Evolutionary conservation across 1,139 yeast species (phyloP), one percentile per base, ranked within the genome.

Genomic region (Yamadazyma sp.): DNA sequence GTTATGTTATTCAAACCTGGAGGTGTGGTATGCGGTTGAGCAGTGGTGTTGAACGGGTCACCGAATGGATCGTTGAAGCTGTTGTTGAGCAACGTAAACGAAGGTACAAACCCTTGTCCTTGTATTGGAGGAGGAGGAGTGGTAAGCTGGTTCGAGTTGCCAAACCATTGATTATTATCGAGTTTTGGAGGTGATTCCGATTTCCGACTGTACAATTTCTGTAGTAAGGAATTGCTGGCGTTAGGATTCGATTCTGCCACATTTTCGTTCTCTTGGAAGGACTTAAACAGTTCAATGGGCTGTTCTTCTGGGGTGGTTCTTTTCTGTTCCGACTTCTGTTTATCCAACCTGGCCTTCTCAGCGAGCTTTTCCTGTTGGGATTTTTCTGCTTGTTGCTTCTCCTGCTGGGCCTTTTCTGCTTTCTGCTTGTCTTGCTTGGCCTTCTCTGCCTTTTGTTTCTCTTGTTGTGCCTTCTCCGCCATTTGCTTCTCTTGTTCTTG

Each of bases 151-250:
- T 27, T 15, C n/a, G n/a, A n/a, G 6, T 11, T 16, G 12, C 14
- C 14, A 10, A 15, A 36, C 51, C 50, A 46, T 12, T 34, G 37
- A 23, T 33, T 31, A 11, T 45, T 48, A 21, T n/a, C n/a, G n/a
- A n/a, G 39, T 12, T 25, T 30, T 39, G 2, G 48, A 2, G 57
- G 34, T 4, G 41, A 23, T 16, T 29, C 37, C 4, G 45, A 29
- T 12, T 34, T 33, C 6, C 34, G 16, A 12, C 30, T 32, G 28
- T 39, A 41, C 17, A 43, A 31, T 12, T 43, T 43, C 39, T 41
- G 45, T 26, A 43, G 37, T 4, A 43, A 29, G 5, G 43, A 33
- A 28, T 42, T 42, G 12, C 31, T n/a, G 7, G 35, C 29, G 10
- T 29, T 29, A 11, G 33, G 31, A n/a, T 18, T 18, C 5, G 9